Percentiles rank a stretch among this genome's conserved stretches.
Conservation (phyloP, 2,329 filamentous ascomycete species). For the Cyphellophora europaea region DNA sequence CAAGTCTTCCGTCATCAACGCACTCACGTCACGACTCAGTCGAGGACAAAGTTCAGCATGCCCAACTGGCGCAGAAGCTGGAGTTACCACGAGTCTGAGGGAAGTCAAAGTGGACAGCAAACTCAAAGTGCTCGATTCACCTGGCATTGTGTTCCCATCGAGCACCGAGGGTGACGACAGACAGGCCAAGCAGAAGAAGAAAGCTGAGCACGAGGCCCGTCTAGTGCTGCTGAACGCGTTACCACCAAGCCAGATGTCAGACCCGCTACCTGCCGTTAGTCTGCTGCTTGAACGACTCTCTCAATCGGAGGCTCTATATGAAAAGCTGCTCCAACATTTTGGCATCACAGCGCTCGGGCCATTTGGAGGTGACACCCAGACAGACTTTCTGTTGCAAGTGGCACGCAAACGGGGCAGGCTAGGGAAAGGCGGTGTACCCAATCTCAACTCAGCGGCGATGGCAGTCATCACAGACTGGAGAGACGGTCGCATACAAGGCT, state of each 20-base stretch:
- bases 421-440: slow-evolving; percentile 82
- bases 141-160: slow-evolving; percentile 87
- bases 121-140: slow-evolving; percentile 85
- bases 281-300: slow-evolving; percentile 77
- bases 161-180: slow-evolving; percentile 32
- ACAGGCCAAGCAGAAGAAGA: slow-evolving; percentile 45
- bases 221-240: slow-evolving; percentile 84
- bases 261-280: slow-evolving; percentile 78
- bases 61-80: slow-evolving; percentile 82
- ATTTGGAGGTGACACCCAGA: slow-evolving; percentile 62
- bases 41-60: slow-evolving; percentile 57
- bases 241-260: slow-evolving; percentile 86
- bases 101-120: slow-evolving; percentile 93
- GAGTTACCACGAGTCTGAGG: slow-evolving; percentile 80
- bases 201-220: slow-evolving; percentile 68
- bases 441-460: slow-evolving; percentile 78
- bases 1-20: slow-evolving; percentile 97
- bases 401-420: slow-evolving; percentile 85
- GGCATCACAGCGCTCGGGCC: slow-evolving; percentile 70
- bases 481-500: slow-evolving; percentile 88
- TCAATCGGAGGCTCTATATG: slow-evolving; percentile 60
- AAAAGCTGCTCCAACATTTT: slow-evolving; percentile 76
- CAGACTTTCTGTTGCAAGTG: slow-evolving; percentile 89
- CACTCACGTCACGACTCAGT: slow-evolving; percentile 67
- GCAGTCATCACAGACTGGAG: slow-evolving; percentile 95